phyloP scores from a whole-genome alignment of 2,329 filamentous ascomycete genomes.

The Exophiala phaeomuriformis region DNA sequence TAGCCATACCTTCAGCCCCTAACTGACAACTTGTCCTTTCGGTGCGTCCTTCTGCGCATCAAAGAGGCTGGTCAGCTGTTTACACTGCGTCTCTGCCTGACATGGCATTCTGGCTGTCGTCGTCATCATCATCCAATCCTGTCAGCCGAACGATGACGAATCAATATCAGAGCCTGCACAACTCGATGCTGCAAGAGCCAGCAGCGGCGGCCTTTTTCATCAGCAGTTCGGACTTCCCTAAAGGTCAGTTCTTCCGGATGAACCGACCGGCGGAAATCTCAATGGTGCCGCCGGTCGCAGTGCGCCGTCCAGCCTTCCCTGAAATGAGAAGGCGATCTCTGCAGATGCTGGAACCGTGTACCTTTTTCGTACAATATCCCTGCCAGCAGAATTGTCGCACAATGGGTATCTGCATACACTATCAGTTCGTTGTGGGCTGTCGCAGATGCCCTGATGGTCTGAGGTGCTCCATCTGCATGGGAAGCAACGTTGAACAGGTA shows the following conservation, averaged over 20 bases:
- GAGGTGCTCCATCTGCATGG: conserved; percentile 14
- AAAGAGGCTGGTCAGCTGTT: no score
- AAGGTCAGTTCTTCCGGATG: conserved; percentile 7
- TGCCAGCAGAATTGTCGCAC: conserved; percentile 19
- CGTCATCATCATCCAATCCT: not conserved
- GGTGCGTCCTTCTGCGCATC: no score
- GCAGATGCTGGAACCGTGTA: conserved; percentile 13
- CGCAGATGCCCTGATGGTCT: conserved; percentile 20
- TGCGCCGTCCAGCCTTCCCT: conserved; percentile 7
- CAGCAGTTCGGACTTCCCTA: conserved; percentile 3
- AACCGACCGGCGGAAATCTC: conserved; percentile 8
- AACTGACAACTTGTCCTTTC: no score
- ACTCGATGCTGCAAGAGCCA: not conserved
- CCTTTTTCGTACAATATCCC: conserved; percentile 20
- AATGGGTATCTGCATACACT: conserved; percentile 25
- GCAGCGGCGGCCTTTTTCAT: conserved; percentile 10
- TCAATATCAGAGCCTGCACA: not conserved
- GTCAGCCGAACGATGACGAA: not conserved
- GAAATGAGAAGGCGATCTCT: conserved; percentile 10
- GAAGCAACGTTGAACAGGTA: conserved; percentile 8
- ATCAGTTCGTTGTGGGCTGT: conserved; percentile 19
- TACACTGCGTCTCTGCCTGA: no score
- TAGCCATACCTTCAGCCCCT: no score
- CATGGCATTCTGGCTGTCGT: no score
- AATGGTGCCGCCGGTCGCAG: not conserved